Base-by-base conservation (phyloP, 2,329 filamentous ascomycete genomes). In the Monosporascus sp. region DNA sequence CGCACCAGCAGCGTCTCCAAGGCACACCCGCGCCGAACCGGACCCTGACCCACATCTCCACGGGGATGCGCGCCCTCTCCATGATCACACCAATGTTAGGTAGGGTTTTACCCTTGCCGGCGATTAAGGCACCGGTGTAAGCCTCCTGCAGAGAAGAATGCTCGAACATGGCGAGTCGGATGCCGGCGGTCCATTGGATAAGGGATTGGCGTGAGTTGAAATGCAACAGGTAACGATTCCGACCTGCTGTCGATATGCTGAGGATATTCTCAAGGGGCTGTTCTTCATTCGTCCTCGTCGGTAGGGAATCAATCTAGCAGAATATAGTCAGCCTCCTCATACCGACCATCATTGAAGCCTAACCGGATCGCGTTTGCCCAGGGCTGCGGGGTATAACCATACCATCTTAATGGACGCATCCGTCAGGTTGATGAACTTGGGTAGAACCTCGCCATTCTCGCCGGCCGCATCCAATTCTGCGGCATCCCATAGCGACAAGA, bases 371-470 rank as follows among this genome's bases (percentile, higher is more conserved):
- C 3, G 11, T 35, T 35, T 35, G 31, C 5, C 31, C 31, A 35
- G 9, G 31, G 4, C 31, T 14, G 31, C 43, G 46, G 37, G 48
- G 47, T 43, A 25, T 46, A 41, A 50, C 38, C 55, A 46, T 79
- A 97, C 94, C 91, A 97, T 97, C 72, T 96, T 96, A 63, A 99
- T 91, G 0, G 94, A 96, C 20, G 94, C 94, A 78, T 99, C 94
- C 6, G 94, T 96, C 55, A 99, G 74, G 66, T 99, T 99, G 70
- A 99, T 92, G 68, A 97, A 99, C 49, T 89, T 94, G 35, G 91
- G 90, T 43, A 93, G 76, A 47, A 96, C 89, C 66, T 96, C 89
- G 59, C 86, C 88, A 63, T 94, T 84, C 62, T 90, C 87, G 37
- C 89, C 90, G 14, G 90, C 92, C 39, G 84, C 85, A 73, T 99